Evolutionary conservation across 345 rosid genomes (phyloP), one percentile per base, ranked within the genome.

Genomic region (Populus simonii): DNA sequence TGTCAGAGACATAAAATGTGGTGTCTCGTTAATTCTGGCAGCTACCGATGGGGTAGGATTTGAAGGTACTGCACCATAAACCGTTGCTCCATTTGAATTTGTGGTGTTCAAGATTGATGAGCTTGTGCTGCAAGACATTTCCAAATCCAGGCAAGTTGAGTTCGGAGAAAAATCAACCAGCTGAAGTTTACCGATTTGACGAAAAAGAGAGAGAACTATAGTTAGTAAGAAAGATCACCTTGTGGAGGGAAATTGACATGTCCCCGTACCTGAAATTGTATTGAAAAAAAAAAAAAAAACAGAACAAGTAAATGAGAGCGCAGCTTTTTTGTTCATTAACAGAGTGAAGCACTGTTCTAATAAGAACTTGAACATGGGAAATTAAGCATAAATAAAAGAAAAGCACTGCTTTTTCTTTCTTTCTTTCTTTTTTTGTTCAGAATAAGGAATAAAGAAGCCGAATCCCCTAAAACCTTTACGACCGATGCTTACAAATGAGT

Each of bases 71-170:
- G 90, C 93, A 16, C 93, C 93, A 38, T 77, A 91, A 41, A 90
- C 91, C 0, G 84, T 85, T 2, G 91, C 87, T 1, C 95, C 95
- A 17, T 88, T 86, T 49, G 93, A 86, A 79, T 86, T 89, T 35
- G 93, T 91, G 23, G 92, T 86, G 87, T 91, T 89, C 78, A 90
- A 78, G 49, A 90, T 73, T 27, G 96, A 89, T 43, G 96, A 81
- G 80, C 85, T 89, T 55, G 91, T 91, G 83, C 96, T 91, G 91
- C 79, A 77, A 80, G 38, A 7, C 25, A 47, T 13, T 27, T 8
- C 9, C 57, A 3, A 22, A 67, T 53, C 68, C 53, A 70, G 23
- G 8, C 16, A 15, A 38, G 25, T 43, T 43, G 12, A n/a, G 51
- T 16, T 8, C 2, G 17, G 7, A 11, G 7, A 49, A 35, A 36